A percentile compares a stretch with the other conserved stretches of the same genome.
Evolutionary conservation across 148 eudicot genomes (phyloP).

Genomic region (Rhododendron molle): DNA sequence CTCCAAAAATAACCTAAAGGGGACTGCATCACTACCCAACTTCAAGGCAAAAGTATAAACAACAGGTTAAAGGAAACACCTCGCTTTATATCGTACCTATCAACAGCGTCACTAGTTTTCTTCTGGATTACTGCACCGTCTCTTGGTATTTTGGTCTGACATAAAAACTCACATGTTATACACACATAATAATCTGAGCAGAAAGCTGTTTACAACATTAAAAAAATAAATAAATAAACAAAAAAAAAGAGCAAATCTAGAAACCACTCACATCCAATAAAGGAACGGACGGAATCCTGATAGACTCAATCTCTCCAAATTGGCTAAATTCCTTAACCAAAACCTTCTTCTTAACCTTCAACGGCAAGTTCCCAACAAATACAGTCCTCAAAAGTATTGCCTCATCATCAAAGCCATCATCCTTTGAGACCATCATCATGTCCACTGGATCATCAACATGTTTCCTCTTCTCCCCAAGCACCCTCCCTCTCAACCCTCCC

Average conservation of each 20-base stretch:
- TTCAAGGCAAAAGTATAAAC: neutral
- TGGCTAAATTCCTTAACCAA: slow-evolving; percentile 64
- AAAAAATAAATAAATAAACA: too few relatives aligned
- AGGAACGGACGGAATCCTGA: slow-evolving; percentile 87
- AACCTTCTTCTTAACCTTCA: slow-evolving; percentile 83
- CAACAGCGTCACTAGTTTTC: slow-evolving; percentile 33
- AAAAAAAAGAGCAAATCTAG: neutral
- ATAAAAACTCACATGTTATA: neutral
- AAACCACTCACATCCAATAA: slow-evolving; percentile 66
- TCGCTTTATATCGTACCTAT: slow-evolving; percentile 10
- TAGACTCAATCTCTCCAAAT: slow-evolving; percentile 86
- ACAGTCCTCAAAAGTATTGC: slow-evolving; percentile 82
- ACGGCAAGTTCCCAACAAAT: slow-evolving; percentile 88
- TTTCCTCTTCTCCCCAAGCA: slow-evolving; percentile 75
- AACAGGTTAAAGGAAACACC: neutral
- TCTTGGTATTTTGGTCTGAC: slow-evolving; percentile 18
- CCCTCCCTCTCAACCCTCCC: slow-evolving; percentile 23
- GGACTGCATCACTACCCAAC: neutral
- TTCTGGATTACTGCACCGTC: slow-evolving; percentile 43
- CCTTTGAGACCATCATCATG: slow-evolving; percentile 45
- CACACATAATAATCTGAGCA: neutral
- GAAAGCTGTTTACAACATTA: neutral
- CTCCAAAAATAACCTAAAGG: neutral
- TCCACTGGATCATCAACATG: slow-evolving; percentile 43
- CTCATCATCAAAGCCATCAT: slow-evolving; percentile 97